Base-by-base conservation (phyloP, 192 early-diverging fungal species). In the Linnemannia zychae region DNA sequence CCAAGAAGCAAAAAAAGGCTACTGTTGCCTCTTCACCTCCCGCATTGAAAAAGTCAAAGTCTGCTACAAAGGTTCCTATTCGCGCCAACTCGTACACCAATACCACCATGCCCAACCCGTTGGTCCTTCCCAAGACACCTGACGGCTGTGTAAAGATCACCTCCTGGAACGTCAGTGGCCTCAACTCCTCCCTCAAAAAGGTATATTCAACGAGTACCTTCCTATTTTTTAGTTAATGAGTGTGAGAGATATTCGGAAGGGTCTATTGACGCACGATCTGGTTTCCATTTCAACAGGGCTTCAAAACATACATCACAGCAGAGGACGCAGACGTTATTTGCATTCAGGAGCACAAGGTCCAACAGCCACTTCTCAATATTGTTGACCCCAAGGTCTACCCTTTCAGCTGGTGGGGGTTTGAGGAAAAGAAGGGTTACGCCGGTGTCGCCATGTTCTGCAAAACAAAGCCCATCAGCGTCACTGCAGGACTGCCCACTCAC, bases 331-430 rank as follows among this genome's bases (percentile, higher is more conserved):
- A 97, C 75, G 90, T 98, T 34, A 71, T 97, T 1, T 95, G 93
- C 76, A 47, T 98, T 49, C 96, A 97, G 82, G 97, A 97, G 80
- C 96, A 95, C 63, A 98, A 97, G 87, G 88, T 95, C 18, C 95
- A 96, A 80, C 88, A 93, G 78, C 89, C 94, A 16, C 88, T 90
- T 68, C 75, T 90, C 22, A 90, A 93, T 47, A 75, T 91, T 24
- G 81, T 95, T 28, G 90, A 91, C 77, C 87, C 90, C 69, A 90
- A 90, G 75, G 83, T 82, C 53, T 96, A 94, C 78, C 94, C 92
- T 66, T 91, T 93, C 89, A 89, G 92, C 78, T 93, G 92, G 48
- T 96, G 95, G 94, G 89, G 87, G 0, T 88, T 90, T 83, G 88
- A 90, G 38, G 88, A 90, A 24, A 96, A 95, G 74, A 97, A 97